Conservation (phyloP, 306 rosid species). For the Prunus salicina region DNA sequence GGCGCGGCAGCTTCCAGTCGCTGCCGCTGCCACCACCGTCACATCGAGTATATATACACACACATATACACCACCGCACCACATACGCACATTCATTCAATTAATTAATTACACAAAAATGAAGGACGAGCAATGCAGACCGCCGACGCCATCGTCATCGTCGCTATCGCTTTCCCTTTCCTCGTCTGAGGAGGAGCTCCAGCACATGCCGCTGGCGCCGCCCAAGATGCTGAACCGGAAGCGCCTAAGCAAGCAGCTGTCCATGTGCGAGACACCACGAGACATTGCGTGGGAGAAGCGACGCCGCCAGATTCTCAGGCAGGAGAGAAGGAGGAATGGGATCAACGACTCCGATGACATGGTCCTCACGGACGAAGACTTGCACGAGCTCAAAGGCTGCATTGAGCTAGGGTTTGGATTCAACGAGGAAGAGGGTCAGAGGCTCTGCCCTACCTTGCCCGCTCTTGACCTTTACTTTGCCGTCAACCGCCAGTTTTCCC, state of each 20-base stretch:
- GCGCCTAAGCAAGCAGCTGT: constrained; percentile 48
- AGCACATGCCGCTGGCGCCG: constrained; percentile 44
- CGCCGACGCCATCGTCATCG: neutral
- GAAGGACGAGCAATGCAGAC: neutral
- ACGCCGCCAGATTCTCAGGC: constrained; percentile 43
- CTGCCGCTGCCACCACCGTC: constrained; percentile 9
- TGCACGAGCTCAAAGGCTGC: constrained; percentile 71
- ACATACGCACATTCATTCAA: neutral
- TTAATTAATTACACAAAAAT: neutral
- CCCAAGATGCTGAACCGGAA: constrained; percentile 37
- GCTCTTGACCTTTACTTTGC: constrained; percentile 94
- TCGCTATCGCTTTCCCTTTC: constrained; percentile 17
- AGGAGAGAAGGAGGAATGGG: constrained; percentile 38
- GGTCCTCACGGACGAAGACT: constrained; percentile 62
- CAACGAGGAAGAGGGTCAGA: constrained; percentile 83
- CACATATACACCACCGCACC: neutral
- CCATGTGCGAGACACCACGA: constrained; percentile 51
- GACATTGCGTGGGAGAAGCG: constrained; percentile 85
- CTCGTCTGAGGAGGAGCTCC: constrained; percentile 41
- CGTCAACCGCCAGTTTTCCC: constrained; percentile 62
- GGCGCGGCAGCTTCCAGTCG: constrained; percentile 9
- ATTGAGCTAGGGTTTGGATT: constrained; percentile 93
- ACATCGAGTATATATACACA: neutral
- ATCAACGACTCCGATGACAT: constrained; percentile 31
- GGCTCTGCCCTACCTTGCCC: constrained; percentile 68